A percentile compares a stretch with the other conserved stretches of the same genome.
phyloP scores from a whole-genome alignment of 805 yeast genomes.

The Starmerella khaoyaiensis region DNA sequence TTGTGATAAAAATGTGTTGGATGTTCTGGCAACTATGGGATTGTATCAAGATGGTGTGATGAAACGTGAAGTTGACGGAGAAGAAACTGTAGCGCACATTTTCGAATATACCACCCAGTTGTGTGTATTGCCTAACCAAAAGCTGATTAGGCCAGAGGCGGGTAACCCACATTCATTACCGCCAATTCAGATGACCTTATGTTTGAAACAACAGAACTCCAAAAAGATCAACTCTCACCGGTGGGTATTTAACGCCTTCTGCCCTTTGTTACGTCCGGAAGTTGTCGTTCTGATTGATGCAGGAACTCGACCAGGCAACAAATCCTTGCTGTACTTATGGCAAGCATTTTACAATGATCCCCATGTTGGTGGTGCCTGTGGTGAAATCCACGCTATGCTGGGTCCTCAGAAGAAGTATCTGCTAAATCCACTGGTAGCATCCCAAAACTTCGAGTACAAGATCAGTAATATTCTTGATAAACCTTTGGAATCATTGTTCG shows the following conservation, averaged over 20 bases:
- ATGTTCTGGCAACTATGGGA: slow-evolving; percentile 51
- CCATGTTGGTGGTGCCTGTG: slow-evolving; percentile 57
- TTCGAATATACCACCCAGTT: slow-evolving; percentile 51
- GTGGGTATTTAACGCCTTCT: slow-evolving; percentile 57
- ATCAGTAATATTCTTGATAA: slow-evolving; percentile 55
- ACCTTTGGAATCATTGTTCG: slow-evolving; percentile 52
- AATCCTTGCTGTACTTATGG: slow-evolving; percentile 48
- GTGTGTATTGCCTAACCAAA: slow-evolving; percentile 31
- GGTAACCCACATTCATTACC: slow-evolving; percentile 37
- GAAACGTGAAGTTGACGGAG: slow-evolving; percentile 45
- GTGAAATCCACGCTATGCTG: slow-evolving; percentile 53
- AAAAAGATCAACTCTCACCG: slow-evolving; percentile 56
- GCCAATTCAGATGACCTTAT: slow-evolving; percentile 50
- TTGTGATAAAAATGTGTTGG: slow-evolving; percentile 49
- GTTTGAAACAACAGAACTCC: slow-evolving; percentile 49
- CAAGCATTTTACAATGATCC: slow-evolving; percentile 46
- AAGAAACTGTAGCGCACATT: slow-evolving; percentile 49
- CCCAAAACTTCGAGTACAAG: slow-evolving; percentile 55
- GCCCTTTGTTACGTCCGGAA: slow-evolving; percentile 44
- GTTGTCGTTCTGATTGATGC: slow-evolving; percentile 48
- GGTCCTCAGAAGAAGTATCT: slow-evolving; percentile 32
- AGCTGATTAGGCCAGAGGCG: slow-evolving; percentile 44
- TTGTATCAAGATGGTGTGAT: slow-evolving; percentile 56
- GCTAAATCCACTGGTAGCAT: slow-evolving; percentile 49
- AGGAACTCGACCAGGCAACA: slow-evolving; percentile 50